phyloP scores from a whole-genome alignment of 1,284 basidiomycete genomes.

The Cerrena zonata region DNA sequence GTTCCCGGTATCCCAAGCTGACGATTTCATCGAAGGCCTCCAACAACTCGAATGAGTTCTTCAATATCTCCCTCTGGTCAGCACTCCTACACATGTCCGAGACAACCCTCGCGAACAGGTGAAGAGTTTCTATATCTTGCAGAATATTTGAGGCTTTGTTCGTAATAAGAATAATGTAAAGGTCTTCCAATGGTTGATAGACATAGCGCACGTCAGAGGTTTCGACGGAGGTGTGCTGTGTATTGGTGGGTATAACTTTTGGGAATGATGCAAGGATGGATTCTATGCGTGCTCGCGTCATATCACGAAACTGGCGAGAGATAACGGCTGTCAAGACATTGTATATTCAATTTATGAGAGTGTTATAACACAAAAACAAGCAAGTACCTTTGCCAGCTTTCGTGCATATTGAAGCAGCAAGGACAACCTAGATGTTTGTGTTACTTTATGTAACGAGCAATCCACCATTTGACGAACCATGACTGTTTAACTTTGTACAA shows the following conservation, averaged over 20 bases:
- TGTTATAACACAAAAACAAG: background rate
- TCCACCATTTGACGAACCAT: background rate
- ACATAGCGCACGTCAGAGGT: constrained; percentile 92
- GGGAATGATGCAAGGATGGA: constrained; percentile 95
- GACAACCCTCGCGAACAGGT: constrained; percentile 89
- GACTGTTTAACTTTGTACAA: background rate
- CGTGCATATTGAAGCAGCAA: constrained; percentile 90
- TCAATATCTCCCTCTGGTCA: constrained; percentile 86
- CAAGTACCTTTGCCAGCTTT: constrained; percentile 80
- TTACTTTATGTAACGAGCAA: background rate
- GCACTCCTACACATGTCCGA: constrained; percentile 86
- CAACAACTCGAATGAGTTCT: constrained; percentile 91
- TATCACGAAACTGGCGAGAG: constrained; percentile 93
- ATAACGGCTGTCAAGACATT: constrained; percentile 73
- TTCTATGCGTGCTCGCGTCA: constrained; percentile 89
- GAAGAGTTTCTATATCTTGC: constrained; percentile 95
- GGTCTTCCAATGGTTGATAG: constrained; percentile 96
- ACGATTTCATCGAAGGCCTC: constrained; percentile 97
- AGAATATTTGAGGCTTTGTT: constrained; percentile 98
- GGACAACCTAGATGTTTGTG: constrained; percentile 71
- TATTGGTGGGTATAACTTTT: constrained; percentile 93
- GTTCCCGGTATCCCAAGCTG: constrained; percentile 89
- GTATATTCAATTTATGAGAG: background rate
- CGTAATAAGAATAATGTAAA: constrained; percentile 96
- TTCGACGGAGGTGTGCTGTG: constrained; percentile 95